Evolutionary conservation across 2,329 filamentous ascomycete species (phyloP).

Genomic region (Colletotrichum acutatum): DNA sequence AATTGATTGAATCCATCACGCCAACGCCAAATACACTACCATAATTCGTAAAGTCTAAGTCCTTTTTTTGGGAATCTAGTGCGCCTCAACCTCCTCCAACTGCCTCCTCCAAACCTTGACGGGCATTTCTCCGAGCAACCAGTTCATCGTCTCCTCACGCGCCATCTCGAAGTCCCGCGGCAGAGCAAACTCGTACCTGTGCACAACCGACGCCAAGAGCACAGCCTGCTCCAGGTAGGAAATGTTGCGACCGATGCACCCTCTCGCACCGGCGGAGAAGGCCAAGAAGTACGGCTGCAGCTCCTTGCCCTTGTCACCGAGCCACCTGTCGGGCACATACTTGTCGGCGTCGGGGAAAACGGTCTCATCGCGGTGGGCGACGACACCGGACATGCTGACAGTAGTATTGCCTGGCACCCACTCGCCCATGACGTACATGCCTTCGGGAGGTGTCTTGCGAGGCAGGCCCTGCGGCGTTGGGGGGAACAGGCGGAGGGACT

Average conservation of each 20-base stretch:
- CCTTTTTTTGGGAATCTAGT: neutral
- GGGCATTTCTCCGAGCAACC: conserved; percentile 29
- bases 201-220: conserved; percentile 53
- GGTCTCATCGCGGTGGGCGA: conserved; percentile 23
- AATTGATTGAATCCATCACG: neutral
- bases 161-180: conserved; percentile 24
- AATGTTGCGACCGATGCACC: conserved; percentile 46
- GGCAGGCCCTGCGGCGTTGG: conserved; percentile 55
- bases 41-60: neutral
- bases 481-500: conserved; percentile 57
- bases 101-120: conserved; percentile 27
- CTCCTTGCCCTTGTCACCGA: conserved; percentile 51
- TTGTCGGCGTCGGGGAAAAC: conserved; percentile 25
- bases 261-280: conserved; percentile 44
- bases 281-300: conserved; percentile 51
- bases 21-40: conserved; percentile 10
- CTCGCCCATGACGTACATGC: conserved; percentile 54
- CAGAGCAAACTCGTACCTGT: conserved; percentile 52
- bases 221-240: conserved; percentile 58
- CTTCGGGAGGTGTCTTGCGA: conserved; percentile 57
- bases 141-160: conserved; percentile 29
- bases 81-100: neutral
- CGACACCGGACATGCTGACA: conserved; percentile 53
- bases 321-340: conserved; percentile 48
- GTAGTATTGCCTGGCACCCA: conserved; percentile 56